Evolutionary conservation across 257 asterid species (phyloP), one percentile per base, ranked within the genome.

Genomic region (Lavandula angustifolia): DNA sequence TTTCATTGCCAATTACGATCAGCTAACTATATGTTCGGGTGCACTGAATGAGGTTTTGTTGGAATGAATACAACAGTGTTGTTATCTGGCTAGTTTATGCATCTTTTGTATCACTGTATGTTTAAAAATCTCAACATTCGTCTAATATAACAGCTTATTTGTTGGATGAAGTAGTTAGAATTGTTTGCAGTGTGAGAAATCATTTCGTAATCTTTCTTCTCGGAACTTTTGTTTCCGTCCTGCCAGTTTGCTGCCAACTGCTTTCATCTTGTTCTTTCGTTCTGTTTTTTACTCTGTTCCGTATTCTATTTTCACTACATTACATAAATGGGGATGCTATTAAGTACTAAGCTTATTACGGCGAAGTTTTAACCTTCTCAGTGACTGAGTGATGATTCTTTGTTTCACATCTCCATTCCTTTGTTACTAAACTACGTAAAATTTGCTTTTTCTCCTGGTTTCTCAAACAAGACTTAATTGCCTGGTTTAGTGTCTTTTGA

Each of bases 401-500:
- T 32, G 51, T 31, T 41, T 56, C 33, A 11, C 34, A 18, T 70
- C 29, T 10, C 41, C 38, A 3, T 40, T 56, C 1, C 5, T 53
- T 42, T 17, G 4, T 8, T 46, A 43, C 16, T 14, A 60, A 44
- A 44, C 22, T 16, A 53, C 43, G 49, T 9, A 40, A 22, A 32
- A 0, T 16, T 16, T 59, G 18, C 0, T 10, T 40, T 13, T 22
- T 17, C n/a, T 13, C 22, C 17, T 67, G 34, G 17, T 31, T 40
- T 48, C 32, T 37, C 44, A 52, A 60, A 55, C 60, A 66, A 33
- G 76, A 51, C 51, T 65, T 14, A 38, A 71, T 42, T 53, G 16
- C 57, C 46, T 37, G 59, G 73, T 52, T 37, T 62, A 51, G 79
- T 6, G 79, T 71, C 73, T 9, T 76, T 78, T 68, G 73, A 35